Evolutionary conservation across 2,329 filamentous ascomycete species (phyloP).

Genomic region (Cytospora piceicola): DNA sequence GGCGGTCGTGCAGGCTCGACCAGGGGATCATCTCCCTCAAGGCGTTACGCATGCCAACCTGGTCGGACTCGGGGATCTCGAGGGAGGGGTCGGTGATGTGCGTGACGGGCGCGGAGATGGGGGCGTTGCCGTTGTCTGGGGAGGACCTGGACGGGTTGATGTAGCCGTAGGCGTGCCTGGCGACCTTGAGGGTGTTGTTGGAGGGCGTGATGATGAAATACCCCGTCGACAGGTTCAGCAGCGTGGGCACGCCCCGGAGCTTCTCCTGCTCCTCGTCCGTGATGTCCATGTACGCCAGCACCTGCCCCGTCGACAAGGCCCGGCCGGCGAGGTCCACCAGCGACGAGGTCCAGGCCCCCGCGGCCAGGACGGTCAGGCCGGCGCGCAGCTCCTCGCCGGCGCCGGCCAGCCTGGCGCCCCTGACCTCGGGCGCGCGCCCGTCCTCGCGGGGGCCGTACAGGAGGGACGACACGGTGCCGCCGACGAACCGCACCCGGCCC

Average conservation of each 20-base stretch:
- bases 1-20: slow-evolving; percentile 57
- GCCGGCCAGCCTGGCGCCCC: slow-evolving; percentile 55
- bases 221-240: slow-evolving; percentile 72
- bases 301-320: slow-evolving; percentile 80
- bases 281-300: slow-evolving; percentile 76
- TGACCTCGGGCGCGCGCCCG: slow-evolving; percentile 43
- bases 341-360: slow-evolving; percentile 83
- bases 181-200: slow-evolving; percentile 67
- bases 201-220: slow-evolving; percentile 76
- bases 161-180: slow-evolving; percentile 72
- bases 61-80: slow-evolving; percentile 62
- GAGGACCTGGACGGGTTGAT: slow-evolving; percentile 51
- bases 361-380: slow-evolving; percentile 77
- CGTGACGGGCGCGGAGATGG: slow-evolving; percentile 49
- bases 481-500: slow-evolving; percentile 59
- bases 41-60: slow-evolving; percentile 62
- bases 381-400: slow-evolving; percentile 42
- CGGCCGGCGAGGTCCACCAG: slow-evolving; percentile 79
- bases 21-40: slow-evolving; percentile 64
- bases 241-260: slow-evolving; percentile 69
- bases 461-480: slow-evolving; percentile 52
- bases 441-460: slow-evolving; percentile 39
- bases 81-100: slow-evolving; percentile 52
- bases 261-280: slow-evolving; percentile 69
- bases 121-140: slow-evolving; percentile 17